Conservation (phyloP, 257 asterid genomes). For the Orobanche coerulescens region DNA sequence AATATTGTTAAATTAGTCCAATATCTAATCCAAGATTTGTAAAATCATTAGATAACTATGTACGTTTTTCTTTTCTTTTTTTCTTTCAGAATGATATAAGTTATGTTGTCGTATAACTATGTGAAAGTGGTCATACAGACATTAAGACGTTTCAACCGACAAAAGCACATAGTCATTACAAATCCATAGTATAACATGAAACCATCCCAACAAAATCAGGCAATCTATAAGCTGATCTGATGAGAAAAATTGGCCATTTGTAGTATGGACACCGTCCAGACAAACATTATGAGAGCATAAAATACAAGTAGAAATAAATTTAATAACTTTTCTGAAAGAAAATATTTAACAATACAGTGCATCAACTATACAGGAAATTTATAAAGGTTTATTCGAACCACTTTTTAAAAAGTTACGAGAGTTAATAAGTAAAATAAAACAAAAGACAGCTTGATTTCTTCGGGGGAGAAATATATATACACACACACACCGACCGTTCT, state of each 20-base stretch:
- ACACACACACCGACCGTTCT: conserved; percentile 28
- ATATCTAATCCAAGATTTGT: too few species aligned
- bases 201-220: neutral
- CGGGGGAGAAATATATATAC: conserved; percentile 18
- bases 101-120: too few species aligned
- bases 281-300: too few species aligned
- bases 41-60: too few species aligned
- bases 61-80: too few species aligned
- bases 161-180: too few species aligned
- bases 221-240: neutral
- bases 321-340: conserved; percentile 12
- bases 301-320: neutral
- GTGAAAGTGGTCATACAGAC: too few species aligned
- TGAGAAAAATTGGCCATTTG: neutral
- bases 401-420: conserved; percentile 11
- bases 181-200: neutral
- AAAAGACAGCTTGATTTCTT: conserved; percentile 16
- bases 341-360: conserved; percentile 23
- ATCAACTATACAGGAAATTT: conserved; percentile 44
- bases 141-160: too few species aligned
- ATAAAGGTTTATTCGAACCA: conserved; percentile 26
- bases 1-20: too few species aligned
- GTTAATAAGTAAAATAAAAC: conserved; percentile 8
- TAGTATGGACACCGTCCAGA: neutral
- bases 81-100: too few species aligned